Evolutionary conservation across 2,329 filamentous ascomycete species (phyloP).

Genomic region (Botrytis elliptica): DNA sequence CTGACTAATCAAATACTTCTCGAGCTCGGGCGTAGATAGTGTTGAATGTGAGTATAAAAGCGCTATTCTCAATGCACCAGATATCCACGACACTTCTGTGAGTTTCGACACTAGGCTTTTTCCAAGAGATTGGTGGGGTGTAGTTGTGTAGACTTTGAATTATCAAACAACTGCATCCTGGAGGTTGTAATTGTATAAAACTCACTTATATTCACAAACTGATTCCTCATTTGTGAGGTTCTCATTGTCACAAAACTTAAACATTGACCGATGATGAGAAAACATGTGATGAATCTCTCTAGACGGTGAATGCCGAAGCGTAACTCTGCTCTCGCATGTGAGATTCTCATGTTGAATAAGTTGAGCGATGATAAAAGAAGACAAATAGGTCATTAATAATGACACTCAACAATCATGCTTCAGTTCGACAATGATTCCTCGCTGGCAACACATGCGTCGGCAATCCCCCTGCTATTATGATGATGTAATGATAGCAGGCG

Average conservation of each 20-base stretch:
- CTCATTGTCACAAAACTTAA: not conserved
- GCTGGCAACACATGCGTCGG: not conserved
- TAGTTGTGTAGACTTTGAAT: not conserved
- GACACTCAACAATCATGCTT: not conserved
- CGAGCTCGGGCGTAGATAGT: not conserved
- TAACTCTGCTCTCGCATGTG: not conserved
- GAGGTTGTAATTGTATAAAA: not conserved
- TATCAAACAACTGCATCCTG: not conserved
- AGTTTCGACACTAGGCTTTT: not conserved
- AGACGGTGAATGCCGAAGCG: not conserved
- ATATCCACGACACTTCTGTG: not conserved
- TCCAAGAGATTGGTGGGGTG: not conserved
- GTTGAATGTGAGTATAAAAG: not conserved
- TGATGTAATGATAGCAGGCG: no score
- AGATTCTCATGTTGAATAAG: not conserved
- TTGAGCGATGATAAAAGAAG: not conserved
- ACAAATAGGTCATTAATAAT: not conserved
- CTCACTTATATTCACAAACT: not conserved
- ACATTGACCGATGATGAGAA: not conserved
- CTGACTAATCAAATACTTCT: no score
- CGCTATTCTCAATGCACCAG: not conserved
- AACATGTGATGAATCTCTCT: not conserved
- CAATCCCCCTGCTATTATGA: no score
- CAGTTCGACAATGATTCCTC: not conserved
- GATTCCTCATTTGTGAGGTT: no score